phyloP scores from a whole-genome alignment of 805 yeast genomes.

The Saturnispora kantuleensis region DNA sequence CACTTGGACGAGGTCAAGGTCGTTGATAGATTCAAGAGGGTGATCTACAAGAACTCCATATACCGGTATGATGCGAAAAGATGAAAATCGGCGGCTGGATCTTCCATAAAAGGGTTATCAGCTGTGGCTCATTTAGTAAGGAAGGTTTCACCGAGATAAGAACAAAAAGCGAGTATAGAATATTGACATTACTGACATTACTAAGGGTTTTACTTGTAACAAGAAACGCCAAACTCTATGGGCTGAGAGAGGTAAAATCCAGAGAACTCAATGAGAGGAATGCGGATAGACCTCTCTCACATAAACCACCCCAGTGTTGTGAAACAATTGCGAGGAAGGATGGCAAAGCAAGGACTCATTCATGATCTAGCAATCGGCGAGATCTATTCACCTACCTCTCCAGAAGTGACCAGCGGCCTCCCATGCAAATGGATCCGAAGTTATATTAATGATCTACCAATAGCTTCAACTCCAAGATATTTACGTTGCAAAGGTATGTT shows the following conservation, averaged over 20 bases:
- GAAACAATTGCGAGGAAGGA: constrained; percentile 60
- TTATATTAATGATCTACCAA: constrained; percentile 45
- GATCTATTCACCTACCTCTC: constrained; percentile 87
- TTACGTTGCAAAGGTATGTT: constrained; percentile 46
- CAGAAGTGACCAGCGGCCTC: constrained; percentile 37
- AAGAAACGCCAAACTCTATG: constrained; percentile 26
- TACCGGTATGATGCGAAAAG: background rate
- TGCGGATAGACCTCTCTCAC: constrained; percentile 15
- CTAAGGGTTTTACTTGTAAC: constrained; percentile 19
- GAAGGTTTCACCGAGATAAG: constrained; percentile 24
- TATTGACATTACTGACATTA: constrained; percentile 10
- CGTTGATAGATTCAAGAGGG: constrained; percentile 21
- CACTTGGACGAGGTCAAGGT: constrained; percentile 32
- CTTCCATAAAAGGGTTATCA: constrained; percentile 27
- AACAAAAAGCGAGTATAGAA: background rate
- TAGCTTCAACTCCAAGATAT: constrained; percentile 45
- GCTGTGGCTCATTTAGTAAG: constrained; percentile 51
- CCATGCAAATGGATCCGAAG: constrained; percentile 40
- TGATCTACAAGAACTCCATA: constrained; percentile 1
- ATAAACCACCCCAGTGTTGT: constrained; percentile 83
- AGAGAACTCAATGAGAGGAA: constrained; percentile 21
- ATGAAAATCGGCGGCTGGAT: constrained; percentile 10
- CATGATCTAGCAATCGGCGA: constrained; percentile 95
- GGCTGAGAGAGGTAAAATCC: constrained; percentile 34
- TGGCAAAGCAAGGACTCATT: constrained; percentile 80